phyloP scores from a whole-genome alignment of 2,329 filamentous ascomycete genomes.

The Aaosphaeria arxii region DNA sequence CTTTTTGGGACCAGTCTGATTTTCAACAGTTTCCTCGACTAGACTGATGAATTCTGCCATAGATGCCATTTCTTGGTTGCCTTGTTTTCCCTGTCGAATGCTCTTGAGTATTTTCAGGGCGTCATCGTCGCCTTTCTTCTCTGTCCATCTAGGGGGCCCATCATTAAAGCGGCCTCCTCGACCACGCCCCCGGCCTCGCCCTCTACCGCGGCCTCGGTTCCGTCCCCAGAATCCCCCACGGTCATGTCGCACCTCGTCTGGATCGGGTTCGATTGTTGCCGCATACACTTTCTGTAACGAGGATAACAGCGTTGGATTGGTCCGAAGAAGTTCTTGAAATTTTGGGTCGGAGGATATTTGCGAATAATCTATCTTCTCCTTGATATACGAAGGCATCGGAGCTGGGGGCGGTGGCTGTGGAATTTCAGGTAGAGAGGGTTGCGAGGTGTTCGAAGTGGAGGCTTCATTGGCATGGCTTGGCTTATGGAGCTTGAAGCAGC shows the following conservation, averaged over 20 bases:
- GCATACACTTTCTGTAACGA: conserved; percentile 31
- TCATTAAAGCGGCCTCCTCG: conserved; percentile 1
- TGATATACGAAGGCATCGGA: conserved; percentile 29
- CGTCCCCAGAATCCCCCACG: conserved; percentile 12
- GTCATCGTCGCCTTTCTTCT: conserved; percentile 28
- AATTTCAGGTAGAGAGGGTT: conserved; percentile 9
- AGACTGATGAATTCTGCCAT: conserved; percentile 40
- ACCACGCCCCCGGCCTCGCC: conserved; percentile 14
- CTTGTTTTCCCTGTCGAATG: conserved; percentile 22
- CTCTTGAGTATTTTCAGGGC: conserved; percentile 25
- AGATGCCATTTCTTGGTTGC: conserved; percentile 34
- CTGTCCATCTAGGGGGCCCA: conserved; percentile 19
- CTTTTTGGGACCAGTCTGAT: not conserved
- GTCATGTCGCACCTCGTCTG: conserved; percentile 13
- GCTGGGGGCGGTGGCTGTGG: conserved; percentile 24
- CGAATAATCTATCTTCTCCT: conserved; percentile 29
- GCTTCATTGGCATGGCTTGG: conserved; percentile 12
- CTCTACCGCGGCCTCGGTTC: conserved; percentile 8
- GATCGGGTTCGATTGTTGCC: conserved; percentile 30
- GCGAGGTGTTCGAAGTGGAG: conserved; percentile 1
- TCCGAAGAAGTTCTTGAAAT: conserved; percentile 24
- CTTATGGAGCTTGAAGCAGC: conserved; percentile 32
- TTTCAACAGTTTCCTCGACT: conserved; percentile 22
- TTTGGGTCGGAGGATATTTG: conserved; percentile 23
- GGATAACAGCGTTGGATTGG: conserved; percentile 19